Base-by-base conservation (phyloP, 257 asterid genomes). In the Ophiorrhiza pumila region DNA sequence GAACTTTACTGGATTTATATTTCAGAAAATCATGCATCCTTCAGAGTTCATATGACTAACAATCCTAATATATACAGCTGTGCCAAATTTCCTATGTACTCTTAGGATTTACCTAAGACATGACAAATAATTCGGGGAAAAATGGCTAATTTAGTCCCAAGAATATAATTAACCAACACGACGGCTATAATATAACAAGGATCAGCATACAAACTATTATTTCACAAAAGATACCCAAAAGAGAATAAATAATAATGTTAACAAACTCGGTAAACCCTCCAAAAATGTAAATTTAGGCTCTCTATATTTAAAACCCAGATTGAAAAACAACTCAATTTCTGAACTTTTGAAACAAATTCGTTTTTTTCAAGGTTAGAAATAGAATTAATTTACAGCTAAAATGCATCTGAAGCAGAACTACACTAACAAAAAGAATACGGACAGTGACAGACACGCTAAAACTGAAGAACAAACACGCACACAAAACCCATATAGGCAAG, bases 321-420 rank as follows among this genome's bases (percentile, higher is more conserved):
- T 31, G 72, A 65, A 27, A 23, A 20, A 56, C 57, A 60, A 56
- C 37, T 10, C n/a, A 56, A 6, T 34, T 32, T 37, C 29, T 2
- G 1, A 56, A 23, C 32, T 43, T 17, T 35, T n/a, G 43, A 17
- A 5, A 20, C 14, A 23, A 65, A 55, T 1, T 23, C 18, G 58
- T 67, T 45, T 43, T 50, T 17, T 31, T 20, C 42, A n/a, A 11
- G 4, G 31, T 32, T 17, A 37, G n/a, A 0, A 53, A 41, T 27
- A 41, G 18, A 17, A 23, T 5, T 29, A 56, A 41, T 15, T 22
- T 10, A 49, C n/a, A 64, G 50, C 15, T 35, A n/a, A 65, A 74
- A 58, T 50, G 31, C 68, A 74, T 43, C 56, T 66, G 17, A 58
- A 46, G 32, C 7, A 56, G 15, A 74, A 67, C 17, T 58, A 74